phyloP scores from a whole-genome alignment of 108 stramenopile species.

The Cyclostephanos tholiformis region DNA sequence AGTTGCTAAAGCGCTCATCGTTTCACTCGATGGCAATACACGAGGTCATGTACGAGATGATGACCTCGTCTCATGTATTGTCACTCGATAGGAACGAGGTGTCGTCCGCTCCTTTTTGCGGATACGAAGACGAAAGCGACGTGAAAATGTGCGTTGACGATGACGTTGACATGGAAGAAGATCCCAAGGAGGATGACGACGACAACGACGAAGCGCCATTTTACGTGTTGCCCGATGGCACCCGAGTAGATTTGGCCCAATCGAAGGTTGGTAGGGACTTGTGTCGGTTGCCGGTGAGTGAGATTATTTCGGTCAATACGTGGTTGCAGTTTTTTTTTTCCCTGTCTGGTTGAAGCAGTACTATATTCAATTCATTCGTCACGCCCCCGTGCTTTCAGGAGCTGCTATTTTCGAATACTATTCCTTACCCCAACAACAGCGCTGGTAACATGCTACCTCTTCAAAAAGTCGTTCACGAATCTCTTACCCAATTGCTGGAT shows the following conservation, averaged over 20 bases:
- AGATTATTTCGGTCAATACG: background rate
- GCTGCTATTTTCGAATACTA: slow-evolving; percentile 62
- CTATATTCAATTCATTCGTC: slow-evolving; percentile 1
- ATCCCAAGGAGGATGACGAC: slow-evolving; percentile 21
- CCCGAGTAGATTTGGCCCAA: slow-evolving; percentile 53
- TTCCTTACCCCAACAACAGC: slow-evolving; percentile 48
- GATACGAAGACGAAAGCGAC: slow-evolving; percentile 15
- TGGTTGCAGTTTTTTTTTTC: background rate
- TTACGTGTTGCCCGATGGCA: slow-evolving; percentile 79
- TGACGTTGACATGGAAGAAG: slow-evolving; percentile 35
- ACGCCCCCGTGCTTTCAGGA: slow-evolving; percentile 36
- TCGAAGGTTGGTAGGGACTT: slow-evolving; percentile 65
- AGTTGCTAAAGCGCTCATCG: slow-evolving; percentile 22
- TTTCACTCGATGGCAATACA: slow-evolving; percentile 76
- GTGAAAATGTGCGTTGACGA: slow-evolving; percentile 3
- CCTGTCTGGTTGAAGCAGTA: background rate
- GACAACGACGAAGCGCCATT: slow-evolving; percentile 19
- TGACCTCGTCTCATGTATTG: slow-evolving; percentile 51
- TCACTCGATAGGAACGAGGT: slow-evolving; percentile 19
- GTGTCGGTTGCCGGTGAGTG: slow-evolving; percentile 47
- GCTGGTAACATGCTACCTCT: slow-evolving; percentile 60
- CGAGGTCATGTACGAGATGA: slow-evolving; percentile 81
- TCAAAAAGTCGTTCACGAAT: slow-evolving; percentile 69
- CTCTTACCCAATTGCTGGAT: slow-evolving; percentile 75
- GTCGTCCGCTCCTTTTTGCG: slow-evolving; percentile 19